Conservation (phyloP, 164 flowering plant species). For the Chimonanthus salicifolius region DNA sequence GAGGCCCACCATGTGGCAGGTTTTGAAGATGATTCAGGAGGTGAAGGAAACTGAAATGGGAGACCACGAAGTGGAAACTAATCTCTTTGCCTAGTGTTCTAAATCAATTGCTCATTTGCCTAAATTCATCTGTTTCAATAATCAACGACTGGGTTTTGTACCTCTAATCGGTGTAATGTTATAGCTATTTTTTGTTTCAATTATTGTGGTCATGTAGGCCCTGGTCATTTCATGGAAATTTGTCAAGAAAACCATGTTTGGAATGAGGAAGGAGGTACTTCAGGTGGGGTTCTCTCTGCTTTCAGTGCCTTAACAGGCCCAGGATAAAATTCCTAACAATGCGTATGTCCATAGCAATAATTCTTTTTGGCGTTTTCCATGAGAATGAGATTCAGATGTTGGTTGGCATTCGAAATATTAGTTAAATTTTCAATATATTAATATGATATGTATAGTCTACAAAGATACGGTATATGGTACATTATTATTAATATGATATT, state of each 20-base stretch:
- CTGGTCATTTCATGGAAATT: not conserved
- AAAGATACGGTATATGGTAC: no score
- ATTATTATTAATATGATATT: no score
- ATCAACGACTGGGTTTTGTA: not conserved
- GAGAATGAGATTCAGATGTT: no score
- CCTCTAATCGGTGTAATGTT: not conserved
- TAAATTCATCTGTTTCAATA: not conserved
- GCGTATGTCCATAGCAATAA: no score
- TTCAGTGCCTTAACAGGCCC: no score
- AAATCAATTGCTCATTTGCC: not conserved
- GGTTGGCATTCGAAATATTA: no score
- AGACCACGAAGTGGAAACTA: constrained; percentile 27
- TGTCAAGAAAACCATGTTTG: not conserved
- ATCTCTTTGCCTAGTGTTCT: not conserved
- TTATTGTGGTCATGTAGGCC: not conserved
- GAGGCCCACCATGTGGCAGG: constrained; percentile 92
- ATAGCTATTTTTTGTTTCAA: not conserved
- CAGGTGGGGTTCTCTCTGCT: no score
- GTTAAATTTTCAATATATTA: no score
- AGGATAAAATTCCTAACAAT: no score
- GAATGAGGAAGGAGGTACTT: not conserved
- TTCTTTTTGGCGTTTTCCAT: no score
- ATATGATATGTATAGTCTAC: no score
- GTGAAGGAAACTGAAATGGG: constrained; percentile 56
- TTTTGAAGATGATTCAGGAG: constrained; percentile 89